Base-by-base conservation (phyloP, 768 basidiomycete species). In the Mrakia frigida region DNA sequence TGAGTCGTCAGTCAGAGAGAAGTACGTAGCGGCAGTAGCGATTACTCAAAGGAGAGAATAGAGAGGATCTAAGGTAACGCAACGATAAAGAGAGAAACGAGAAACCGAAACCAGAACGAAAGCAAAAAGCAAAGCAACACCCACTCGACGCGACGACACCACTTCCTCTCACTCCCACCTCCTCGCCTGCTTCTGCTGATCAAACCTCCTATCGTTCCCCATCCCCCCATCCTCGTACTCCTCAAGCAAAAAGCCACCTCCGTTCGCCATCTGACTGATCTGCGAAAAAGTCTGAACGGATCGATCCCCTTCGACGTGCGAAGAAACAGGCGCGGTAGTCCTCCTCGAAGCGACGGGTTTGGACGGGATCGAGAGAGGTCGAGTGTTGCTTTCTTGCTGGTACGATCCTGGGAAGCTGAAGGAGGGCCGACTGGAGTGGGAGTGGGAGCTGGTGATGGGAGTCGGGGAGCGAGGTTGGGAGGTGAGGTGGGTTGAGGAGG, bases 151-250 rank as follows among this genome's bases (percentile, higher is more conserved):
- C 56, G 56, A 18, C 50, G 50, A 41, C 6, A 6, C 16, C 13
- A 18, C 18, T 3, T 6, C 6, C 46, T 18, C n/a, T 56, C 56
- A 56, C 7, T 28, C 56, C 56, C 56, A 56, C n/a, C 56, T 56
- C n/a, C 56, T 56, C 56, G 46, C 16, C 5, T 2, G 13, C 25
- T 56, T 13, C 56, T 56, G 46, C 18, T 50, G 46, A 25, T 28
- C 56, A 7, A 28, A 28, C n/a, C 65, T 39, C 39, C 37, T 41
- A 25, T 18, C n/a, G n/a, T n/a, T n/a, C n/a, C n/a, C n/a, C n/a
- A n/a, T n/a, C n/a, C n/a, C 37, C 10, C 39, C 37, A 41, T 68
- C 65, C 37, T 68, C 65, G 37, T 68, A 68, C 37, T 68, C 65
- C 25, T 68, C 65, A 16, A 68, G 25, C 21, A 68, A 10, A 25